Percentiles rank a stretch among this genome's conserved stretches.
These are phyloP conservation scores for Hippophae gyantsensis DNA, from an alignment of 306 rosid genomes.

Conservation along the genomic window DNA sequence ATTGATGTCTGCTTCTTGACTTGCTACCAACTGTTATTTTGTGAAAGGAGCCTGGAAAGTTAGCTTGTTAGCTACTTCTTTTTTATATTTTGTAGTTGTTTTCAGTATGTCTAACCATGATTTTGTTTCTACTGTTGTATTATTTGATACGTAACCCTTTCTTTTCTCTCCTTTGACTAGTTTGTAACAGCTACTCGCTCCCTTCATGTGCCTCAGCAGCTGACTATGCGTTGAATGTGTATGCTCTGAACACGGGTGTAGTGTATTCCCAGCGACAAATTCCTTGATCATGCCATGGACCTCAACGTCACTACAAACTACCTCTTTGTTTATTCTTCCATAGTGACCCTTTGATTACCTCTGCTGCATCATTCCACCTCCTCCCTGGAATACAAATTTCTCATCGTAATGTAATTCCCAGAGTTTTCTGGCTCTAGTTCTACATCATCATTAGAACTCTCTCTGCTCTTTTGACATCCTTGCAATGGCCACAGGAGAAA, in stretches of 20 bases:
- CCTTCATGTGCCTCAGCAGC: conserved; percentile 48
- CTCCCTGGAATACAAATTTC: conserved; percentile 51
- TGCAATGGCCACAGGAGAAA: conserved; percentile 47
- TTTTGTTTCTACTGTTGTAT: not conserved
- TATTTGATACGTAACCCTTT: not conserved
- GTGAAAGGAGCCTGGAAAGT: conserved; percentile 2
- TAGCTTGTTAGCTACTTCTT: not conserved
- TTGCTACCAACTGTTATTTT: conserved; percentile 25
- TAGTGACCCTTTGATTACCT: conserved; percentile 46
- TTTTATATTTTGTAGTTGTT: not conserved
- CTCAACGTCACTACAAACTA: conserved; percentile 54
- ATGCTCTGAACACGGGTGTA: conserved; percentile 20
- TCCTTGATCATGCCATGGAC: conserved; percentile 44
- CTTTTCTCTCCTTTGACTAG: not conserved
- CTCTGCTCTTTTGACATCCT: conserved; percentile 49
- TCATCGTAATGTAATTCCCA: conserved; percentile 49
- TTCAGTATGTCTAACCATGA: not conserved
- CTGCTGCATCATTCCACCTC: conserved; percentile 56
- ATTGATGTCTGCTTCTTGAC: not conserved
- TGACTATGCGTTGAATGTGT: conserved; percentile 35
- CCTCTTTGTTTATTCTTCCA: conserved; percentile 40
- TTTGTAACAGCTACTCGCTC: conserved; percentile 17
- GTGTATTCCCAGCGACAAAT: conserved; percentile 40
- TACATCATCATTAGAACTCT: conserved; percentile 36
- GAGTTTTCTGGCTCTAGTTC: conserved; percentile 29